These are phyloP conservation scores for Talaromyces thailandensis DNA, from an alignment of 495 filamentous ascomycete species.

Conservation along the genomic window DNA sequence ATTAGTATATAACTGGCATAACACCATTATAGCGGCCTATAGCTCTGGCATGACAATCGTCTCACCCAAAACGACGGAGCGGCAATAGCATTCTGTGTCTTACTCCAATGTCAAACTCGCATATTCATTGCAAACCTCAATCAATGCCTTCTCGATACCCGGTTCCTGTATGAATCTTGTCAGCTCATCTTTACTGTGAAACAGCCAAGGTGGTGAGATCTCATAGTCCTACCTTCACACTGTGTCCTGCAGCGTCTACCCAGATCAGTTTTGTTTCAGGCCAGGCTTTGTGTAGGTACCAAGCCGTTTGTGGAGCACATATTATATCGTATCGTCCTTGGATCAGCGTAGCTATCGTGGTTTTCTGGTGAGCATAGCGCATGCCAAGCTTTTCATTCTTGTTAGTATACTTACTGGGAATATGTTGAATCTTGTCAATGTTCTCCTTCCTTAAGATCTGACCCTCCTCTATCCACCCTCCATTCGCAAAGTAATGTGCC, in stretches of 20 bases:
- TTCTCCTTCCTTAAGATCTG: constrained; percentile 25
- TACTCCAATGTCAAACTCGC: background rate
- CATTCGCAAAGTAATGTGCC: constrained; percentile 29
- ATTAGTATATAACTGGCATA: background rate
- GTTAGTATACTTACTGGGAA: constrained; percentile 18
- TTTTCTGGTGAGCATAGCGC: background rate
- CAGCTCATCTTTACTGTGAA: background rate
- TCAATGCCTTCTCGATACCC: constrained; percentile 9
- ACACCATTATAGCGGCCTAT: background rate
- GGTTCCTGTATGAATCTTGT: constrained; percentile 10
- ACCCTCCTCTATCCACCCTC: constrained; percentile 26
- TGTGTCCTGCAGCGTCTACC: constrained; percentile 22
- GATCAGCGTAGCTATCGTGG: constrained; percentile 18
- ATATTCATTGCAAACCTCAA: constrained; percentile 12
- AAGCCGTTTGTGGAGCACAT: constrained; percentile 29
- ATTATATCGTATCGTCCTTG: constrained; percentile 37
- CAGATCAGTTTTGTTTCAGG: background rate
- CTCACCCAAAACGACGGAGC: background rate
- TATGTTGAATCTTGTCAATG: constrained; percentile 27
- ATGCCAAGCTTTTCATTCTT: background rate
- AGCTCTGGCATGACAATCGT: background rate
- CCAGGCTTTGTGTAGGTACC: constrained; percentile 29
- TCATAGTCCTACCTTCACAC: constrained; percentile 9
- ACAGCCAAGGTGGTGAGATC: background rate
- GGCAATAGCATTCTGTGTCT: background rate